Evolutionary conservation across 805 yeast genomes (phyloP).

Genomic region (Candida xyloterini): DNA sequence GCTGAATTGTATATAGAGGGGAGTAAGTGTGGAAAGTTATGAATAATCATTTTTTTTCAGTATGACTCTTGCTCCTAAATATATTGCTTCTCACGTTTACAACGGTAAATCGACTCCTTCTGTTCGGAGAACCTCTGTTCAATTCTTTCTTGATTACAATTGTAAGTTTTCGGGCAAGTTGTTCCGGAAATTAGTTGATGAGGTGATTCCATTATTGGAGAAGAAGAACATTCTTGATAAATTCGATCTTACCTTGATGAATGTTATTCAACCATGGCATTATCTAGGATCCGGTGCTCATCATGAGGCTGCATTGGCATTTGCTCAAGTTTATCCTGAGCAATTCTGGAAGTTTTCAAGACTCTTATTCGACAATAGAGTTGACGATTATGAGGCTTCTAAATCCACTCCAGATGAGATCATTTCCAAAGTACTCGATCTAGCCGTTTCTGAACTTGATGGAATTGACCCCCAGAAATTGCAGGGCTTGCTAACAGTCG

Average conservation of each 20-base stretch:
- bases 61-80: slow-evolving; percentile 25
- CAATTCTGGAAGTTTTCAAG: slow-evolving; percentile 56
- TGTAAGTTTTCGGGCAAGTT: slow-evolving; percentile 73
- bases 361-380: slow-evolving; percentile 55
- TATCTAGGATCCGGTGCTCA: slow-evolving; percentile 58
- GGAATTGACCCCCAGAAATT: slow-evolving; percentile 33
- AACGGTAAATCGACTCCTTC: neutral
- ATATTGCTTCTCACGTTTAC: slow-evolving; percentile 23
- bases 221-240: slow-evolving; percentile 41
- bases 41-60: no score
- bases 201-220: slow-evolving; percentile 52
- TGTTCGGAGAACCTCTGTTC: slow-evolving; percentile 38
- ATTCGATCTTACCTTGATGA: slow-evolving; percentile 61
- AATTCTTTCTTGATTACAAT: slow-evolving; percentile 68
- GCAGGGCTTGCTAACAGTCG: slow-evolving; percentile 34
- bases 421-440: slow-evolving; percentile 48
- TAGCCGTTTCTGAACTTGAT: slow-evolving; percentile 38
- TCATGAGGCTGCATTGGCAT: slow-evolving; percentile 71
- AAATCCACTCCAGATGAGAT: slow-evolving; percentile 54
- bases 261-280: slow-evolving; percentile 92
- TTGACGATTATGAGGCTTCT: slow-evolving; percentile 60
- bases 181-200: slow-evolving; percentile 51
- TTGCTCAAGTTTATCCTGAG: slow-evolving; percentile 53
- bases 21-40: no score
- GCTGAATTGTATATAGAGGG: no score